A percentile compares a stretch with the other conserved stretches of the same genome.
Evolutionary conservation across 306 rosid species (phyloP).

Genomic region (Cicer bijugum): DNA sequence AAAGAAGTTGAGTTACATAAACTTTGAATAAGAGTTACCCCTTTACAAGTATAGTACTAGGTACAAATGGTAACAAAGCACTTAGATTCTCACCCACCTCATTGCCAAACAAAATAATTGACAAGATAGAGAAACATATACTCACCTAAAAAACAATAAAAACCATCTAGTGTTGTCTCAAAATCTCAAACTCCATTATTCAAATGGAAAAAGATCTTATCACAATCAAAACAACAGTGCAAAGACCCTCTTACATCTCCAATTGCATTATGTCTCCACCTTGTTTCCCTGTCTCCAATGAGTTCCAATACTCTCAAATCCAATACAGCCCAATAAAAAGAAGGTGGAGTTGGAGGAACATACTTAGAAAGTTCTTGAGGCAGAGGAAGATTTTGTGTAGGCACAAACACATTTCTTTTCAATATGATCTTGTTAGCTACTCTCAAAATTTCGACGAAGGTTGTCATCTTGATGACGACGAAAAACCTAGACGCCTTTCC

Average conservation of each 20-base stretch:
- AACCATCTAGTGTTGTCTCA: slow-evolving; percentile 1
- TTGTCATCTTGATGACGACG: slow-evolving; percentile 58
- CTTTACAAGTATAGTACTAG: slow-evolving; percentile 30
- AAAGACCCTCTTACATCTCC: slow-evolving; percentile 45
- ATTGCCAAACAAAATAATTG: slow-evolving; percentile 37
- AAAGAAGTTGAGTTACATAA: slow-evolving; percentile 1
- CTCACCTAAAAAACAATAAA: slow-evolving; percentile 17
- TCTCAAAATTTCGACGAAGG: slow-evolving; percentile 86
- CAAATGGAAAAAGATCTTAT: slow-evolving; percentile 56
- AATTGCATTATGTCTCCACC: slow-evolving; percentile 59
- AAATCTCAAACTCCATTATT: slow-evolving; percentile 27
- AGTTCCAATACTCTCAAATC: slow-evolving; percentile 61
- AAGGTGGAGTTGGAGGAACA: slow-evolving; percentile 58
- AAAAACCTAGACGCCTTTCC: slow-evolving; percentile 50
- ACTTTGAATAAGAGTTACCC: slow-evolving; percentile 20
- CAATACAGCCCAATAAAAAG: slow-evolving; percentile 36
- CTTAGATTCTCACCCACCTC: slow-evolving; percentile 31
- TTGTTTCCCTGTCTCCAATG: slow-evolving; percentile 57
- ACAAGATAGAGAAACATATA: slow-evolving; percentile 35
- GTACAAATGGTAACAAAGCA: slow-evolving; percentile 37
- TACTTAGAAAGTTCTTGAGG: slow-evolving; percentile 58
- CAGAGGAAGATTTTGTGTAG: slow-evolving; percentile 55
- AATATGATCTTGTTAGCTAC: slow-evolving; percentile 85
- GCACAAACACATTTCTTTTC: slow-evolving; percentile 63
- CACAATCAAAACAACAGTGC: slow-evolving; percentile 26